Conservation (phyloP, 192 early-diverging fungal genomes). For the Thamnidium elegans region DNA sequence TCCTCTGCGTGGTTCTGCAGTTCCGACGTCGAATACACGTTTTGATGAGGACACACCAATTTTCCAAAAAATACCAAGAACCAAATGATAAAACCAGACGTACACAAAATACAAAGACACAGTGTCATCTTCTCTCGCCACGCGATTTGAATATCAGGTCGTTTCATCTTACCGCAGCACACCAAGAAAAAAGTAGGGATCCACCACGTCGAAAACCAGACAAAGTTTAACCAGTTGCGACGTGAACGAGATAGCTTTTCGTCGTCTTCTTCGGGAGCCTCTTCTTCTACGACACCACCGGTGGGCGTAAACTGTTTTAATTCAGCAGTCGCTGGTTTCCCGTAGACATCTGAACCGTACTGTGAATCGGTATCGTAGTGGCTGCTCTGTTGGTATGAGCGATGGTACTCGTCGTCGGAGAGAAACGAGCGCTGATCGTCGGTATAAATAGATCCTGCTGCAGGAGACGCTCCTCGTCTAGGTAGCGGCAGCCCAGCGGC, state of each 20-base stretch:
- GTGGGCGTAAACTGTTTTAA: slow-evolving; percentile 20
- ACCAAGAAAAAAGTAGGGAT: slow-evolving; percentile 69
- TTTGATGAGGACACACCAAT: slow-evolving; percentile 70
- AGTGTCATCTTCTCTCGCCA: slow-evolving; percentile 98
- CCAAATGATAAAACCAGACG: slow-evolving; percentile 80
- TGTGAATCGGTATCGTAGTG: slow-evolving; percentile 30
- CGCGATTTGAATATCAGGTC: slow-evolving; percentile 79
- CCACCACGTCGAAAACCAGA: slow-evolving; percentile 79
- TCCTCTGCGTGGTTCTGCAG: slow-evolving; percentile 30
- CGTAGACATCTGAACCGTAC: slow-evolving; percentile 30
- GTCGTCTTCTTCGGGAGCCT: slow-evolving; percentile 45
- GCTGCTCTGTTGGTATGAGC: slow-evolving; percentile 8
- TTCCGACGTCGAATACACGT: slow-evolving; percentile 70
- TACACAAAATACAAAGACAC: slow-evolving; percentile 77
- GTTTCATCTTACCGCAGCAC: slow-evolving; percentile 76
- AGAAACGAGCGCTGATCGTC: slow-evolving; percentile 39
- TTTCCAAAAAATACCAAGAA: slow-evolving; percentile 78
- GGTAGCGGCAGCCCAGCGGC: slow-evolving; percentile 24
- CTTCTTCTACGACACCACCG: slow-evolving; percentile 10
- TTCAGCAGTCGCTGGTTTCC: slow-evolving; percentile 8
- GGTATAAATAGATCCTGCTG: slow-evolving; percentile 27
- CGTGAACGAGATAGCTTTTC: slow-evolving; percentile 54
- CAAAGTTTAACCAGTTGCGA: slow-evolving; percentile 81
- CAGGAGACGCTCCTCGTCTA: not conserved
- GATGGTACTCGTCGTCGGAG: slow-evolving; percentile 36